These are phyloP conservation scores for Coniochaeta sp. DNA, from an alignment of 2,329 filamentous ascomycete genomes.

Conservation along the genomic window DNA sequence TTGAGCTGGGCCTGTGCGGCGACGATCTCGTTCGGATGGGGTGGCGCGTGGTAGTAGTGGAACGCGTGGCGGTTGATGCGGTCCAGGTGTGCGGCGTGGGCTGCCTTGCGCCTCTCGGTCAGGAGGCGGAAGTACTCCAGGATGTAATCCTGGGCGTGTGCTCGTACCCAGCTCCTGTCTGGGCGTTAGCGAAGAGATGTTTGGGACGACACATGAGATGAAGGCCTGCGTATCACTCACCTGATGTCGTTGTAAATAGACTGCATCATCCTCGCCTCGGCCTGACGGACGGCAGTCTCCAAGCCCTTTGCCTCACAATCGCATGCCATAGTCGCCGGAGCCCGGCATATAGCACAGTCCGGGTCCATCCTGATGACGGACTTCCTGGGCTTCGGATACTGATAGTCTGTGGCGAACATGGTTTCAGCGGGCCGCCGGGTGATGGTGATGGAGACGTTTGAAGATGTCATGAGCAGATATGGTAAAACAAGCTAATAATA, in stretches of 20 bases:
- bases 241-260: slow-evolving; percentile 55
- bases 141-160: slow-evolving; percentile 60
- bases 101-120: slow-evolving; percentile 51
- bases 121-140: slow-evolving; percentile 57
- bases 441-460: slow-evolving; percentile 6
- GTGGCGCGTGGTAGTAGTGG: slow-evolving; percentile 48
- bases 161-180: slow-evolving; percentile 53
- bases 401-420: slow-evolving; percentile 42
- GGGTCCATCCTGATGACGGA: slow-evolving; percentile 57
- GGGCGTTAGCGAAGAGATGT: not conserved
- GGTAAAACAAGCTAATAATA: slow-evolving; percentile 18
- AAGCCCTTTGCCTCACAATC: slow-evolving; percentile 61
- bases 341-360: slow-evolving; percentile 60
- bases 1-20: slow-evolving; percentile 60
- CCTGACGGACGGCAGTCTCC: slow-evolving; percentile 54
- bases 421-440: slow-evolving; percentile 18
- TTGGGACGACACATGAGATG: slow-evolving; percentile 4
- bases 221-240: slow-evolving; percentile 28
- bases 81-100: slow-evolving; percentile 48
- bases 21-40: slow-evolving; percentile 54
- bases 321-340: slow-evolving; percentile 50
- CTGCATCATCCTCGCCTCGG: slow-evolving; percentile 57
- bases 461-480: slow-evolving; percentile 3
- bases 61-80: slow-evolving; percentile 46
- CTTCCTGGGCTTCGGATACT: slow-evolving; percentile 32